These are phyloP conservation scores for Saraca asoca DNA, from an alignment of 331 rosid genomes.

Conservation along the genomic window DNA sequence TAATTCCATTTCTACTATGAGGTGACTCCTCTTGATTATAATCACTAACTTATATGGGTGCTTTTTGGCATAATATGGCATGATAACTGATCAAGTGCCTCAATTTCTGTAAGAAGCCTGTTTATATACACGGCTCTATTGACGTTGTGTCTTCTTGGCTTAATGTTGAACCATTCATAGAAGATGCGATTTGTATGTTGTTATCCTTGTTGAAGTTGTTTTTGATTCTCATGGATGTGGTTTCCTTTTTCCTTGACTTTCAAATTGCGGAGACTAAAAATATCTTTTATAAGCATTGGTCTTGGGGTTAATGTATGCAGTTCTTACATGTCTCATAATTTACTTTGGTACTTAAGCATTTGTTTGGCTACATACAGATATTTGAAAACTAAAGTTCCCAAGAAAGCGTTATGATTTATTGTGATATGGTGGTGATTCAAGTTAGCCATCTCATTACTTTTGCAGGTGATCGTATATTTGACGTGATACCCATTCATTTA, in stretches of 20 bases:
- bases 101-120: neutral
- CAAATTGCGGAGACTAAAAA: neutral
- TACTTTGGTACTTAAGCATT: slow-evolving; percentile 17
- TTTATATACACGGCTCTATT: slow-evolving; percentile 12
- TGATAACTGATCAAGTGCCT: slow-evolving; percentile 22
- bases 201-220: neutral
- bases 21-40: slow-evolving; percentile 16
- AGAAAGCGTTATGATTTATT: slow-evolving; percentile 14
- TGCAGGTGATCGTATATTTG: slow-evolving; percentile 82
- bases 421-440: slow-evolving; percentile 22
- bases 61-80: slow-evolving; percentile 10
- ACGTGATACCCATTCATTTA: slow-evolving; percentile 83
- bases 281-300: neutral
- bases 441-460: slow-evolving; percentile 26
- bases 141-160: neutral
- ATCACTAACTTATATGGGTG: slow-evolving; percentile 9
- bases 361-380: neutral
- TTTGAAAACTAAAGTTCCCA: slow-evolving; percentile 15
- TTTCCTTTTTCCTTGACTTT: slow-evolving; percentile 24
- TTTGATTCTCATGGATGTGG: no score
- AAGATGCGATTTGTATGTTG: neutral
- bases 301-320: slow-evolving; percentile 15
- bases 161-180: neutral
- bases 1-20: no score
- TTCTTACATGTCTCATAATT: slow-evolving; percentile 11